phyloP scores from a whole-genome alignment of 2,329 filamentous ascomycete species.

The Fusarium camptoceras region DNA sequence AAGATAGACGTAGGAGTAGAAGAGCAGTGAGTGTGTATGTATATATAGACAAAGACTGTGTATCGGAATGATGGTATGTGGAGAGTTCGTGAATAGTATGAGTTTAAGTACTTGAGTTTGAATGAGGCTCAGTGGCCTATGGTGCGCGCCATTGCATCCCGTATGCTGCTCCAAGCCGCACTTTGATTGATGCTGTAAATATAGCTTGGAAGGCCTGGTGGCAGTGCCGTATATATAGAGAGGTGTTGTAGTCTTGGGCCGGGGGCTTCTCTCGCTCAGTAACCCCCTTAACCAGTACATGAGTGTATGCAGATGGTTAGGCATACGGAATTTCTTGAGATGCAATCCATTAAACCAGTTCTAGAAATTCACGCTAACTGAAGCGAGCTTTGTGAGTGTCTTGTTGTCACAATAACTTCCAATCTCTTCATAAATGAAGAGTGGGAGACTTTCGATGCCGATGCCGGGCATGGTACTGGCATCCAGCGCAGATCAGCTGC shows the following conservation, averaged over 20 bases:
- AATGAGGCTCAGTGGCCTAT: neutral
- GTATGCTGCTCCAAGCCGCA: too few relatives aligned
- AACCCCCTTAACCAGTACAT: neutral
- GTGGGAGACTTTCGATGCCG: neutral
- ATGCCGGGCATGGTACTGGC: neutral
- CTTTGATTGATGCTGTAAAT: accelerated
- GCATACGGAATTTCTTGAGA: neutral
- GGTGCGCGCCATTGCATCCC: neutral
- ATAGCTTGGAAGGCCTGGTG: neutral
- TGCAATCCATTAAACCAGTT: neutral
- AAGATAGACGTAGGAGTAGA: neutral
- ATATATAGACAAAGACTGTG: neutral
- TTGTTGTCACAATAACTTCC: neutral
- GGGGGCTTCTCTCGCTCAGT: neutral
- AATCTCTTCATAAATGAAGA: neutral
- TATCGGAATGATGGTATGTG: too few relatives aligned
- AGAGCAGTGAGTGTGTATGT: neutral
- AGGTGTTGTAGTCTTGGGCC: neutral
- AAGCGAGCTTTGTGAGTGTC: accelerated
- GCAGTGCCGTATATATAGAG: neutral
- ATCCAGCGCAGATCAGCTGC: neutral
- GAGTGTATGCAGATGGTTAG: neutral
- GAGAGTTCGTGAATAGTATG: too few relatives aligned
- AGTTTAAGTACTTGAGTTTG: neutral
- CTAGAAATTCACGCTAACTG: neutral